Evolutionary conservation across 2,329 filamentous ascomycete species (phyloP).

Genomic region (Amesomyces nigricolor): DNA sequence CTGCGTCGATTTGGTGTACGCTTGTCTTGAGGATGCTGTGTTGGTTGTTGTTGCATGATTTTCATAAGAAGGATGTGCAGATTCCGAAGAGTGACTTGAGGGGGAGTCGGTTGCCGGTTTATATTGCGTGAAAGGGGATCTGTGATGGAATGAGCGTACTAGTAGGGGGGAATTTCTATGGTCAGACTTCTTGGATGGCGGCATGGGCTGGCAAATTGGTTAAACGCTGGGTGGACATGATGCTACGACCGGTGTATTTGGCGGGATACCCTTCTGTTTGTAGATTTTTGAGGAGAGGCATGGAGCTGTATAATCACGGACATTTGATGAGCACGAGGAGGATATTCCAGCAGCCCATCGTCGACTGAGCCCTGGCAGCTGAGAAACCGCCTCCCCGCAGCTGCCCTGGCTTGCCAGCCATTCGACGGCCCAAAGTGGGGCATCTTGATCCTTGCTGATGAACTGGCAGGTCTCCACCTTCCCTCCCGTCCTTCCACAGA

Average conservation of each 20-base stretch:
- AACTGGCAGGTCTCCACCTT: conserved; percentile 9
- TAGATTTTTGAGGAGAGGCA: neutral
- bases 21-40: conserved; percentile 54
- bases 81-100: conserved; percentile 48
- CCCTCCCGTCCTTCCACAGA: neutral
- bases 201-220: no score
- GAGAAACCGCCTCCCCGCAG: no score
- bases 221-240: neutral
- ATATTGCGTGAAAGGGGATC: conserved; percentile 36
- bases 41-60: conserved; percentile 54
- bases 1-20: conserved; percentile 47
- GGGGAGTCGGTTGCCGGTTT: conserved; percentile 52
- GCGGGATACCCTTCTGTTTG: conserved; percentile 4
- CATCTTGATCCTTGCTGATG: conserved; percentile 15
- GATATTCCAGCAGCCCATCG: no score
- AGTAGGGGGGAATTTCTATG: no score
- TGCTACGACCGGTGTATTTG: neutral
- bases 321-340: neutral
- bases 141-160: neutral
- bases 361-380: no score
- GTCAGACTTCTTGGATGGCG: no score
- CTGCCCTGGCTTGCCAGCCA: neutral
- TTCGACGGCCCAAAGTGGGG: conserved; percentile 4
- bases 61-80: conserved; percentile 49
- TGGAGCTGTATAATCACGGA: neutral